Evolutionary conservation across 1,284 basidiomycete genomes (phyloP).

Genomic region (Rhizopogon parksii): DNA sequence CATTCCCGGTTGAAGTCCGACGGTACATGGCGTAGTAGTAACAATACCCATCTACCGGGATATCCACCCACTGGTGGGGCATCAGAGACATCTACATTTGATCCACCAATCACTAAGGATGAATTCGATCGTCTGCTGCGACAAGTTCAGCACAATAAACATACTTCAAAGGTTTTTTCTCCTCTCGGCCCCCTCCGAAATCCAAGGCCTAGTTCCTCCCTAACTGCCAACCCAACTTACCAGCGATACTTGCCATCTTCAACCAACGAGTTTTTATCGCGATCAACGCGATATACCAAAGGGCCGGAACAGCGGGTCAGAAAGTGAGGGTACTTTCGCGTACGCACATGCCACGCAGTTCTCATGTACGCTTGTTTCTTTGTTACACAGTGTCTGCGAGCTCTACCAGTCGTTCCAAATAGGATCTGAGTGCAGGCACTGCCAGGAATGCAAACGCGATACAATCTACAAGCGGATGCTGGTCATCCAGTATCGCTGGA

Average conservation of each 20-base stretch:
- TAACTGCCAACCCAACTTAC: constrained; percentile 17
- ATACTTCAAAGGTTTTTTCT: constrained; percentile 25
- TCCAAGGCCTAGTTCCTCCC: constrained; percentile 2
- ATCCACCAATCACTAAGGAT: constrained; percentile 9
- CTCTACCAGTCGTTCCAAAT: constrained; percentile 14
- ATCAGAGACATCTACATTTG: background rate
- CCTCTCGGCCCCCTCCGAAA: constrained; percentile 26
- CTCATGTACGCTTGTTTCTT: background rate
- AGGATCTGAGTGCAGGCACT: constrained; percentile 20
- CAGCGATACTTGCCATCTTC: constrained; percentile 19
- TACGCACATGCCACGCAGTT: background rate
- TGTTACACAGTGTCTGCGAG: constrained; percentile 19
- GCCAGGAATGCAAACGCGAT: constrained; percentile 24
- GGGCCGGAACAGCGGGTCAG: constrained; percentile 15
- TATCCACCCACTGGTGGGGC: background rate
- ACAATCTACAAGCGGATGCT: constrained; percentile 20
- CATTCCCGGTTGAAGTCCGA: background rate
- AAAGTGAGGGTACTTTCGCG: constrained; percentile 17
- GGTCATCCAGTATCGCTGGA: constrained; percentile 15
- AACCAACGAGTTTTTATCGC: constrained; percentile 14
- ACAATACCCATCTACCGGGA: background rate
- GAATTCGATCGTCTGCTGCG: constrained; percentile 22
- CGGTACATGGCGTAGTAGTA: background rate
- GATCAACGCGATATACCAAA: constrained; percentile 20
- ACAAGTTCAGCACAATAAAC: constrained; percentile 19